phyloP scores from a whole-genome alignment of 371 early-diverging fungal species.

The Saksenaea oblongispora region DNA sequence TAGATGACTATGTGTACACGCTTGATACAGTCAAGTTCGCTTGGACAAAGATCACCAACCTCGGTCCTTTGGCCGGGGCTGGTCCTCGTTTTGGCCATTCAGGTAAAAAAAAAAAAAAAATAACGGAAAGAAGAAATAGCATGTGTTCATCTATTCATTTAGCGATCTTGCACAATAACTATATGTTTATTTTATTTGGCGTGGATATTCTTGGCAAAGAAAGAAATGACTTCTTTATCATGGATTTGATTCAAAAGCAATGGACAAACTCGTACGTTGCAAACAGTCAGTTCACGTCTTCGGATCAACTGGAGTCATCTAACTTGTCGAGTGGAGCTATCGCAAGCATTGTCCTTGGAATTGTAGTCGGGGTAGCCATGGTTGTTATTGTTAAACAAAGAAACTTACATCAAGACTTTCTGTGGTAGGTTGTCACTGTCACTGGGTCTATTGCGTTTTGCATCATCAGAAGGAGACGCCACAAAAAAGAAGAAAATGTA shows the following conservation, averaged over 20 bases:
- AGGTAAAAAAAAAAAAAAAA: slow-evolving; percentile 13
- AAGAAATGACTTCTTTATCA: slow-evolving; percentile 15
- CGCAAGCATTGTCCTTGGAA: no score
- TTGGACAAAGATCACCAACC: slow-evolving; percentile 9
- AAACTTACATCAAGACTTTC: no score
- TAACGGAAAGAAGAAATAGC: neutral
- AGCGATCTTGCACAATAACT: slow-evolving; percentile 14
- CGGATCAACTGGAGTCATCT: no score
- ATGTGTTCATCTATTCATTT: neutral
- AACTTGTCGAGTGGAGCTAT: no score
- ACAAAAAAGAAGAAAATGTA: no score
- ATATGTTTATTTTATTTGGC: slow-evolving; percentile 22
- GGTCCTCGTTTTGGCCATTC: slow-evolving; percentile 26
- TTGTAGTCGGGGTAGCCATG: no score
- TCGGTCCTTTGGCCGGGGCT: slow-evolving; percentile 11
- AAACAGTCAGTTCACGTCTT: neutral
- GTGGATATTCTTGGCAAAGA: slow-evolving; percentile 11
- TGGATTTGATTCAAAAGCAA: slow-evolving; percentile 5
- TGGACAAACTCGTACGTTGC: slow-evolving; percentile 2
- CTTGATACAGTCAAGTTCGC: slow-evolving; percentile 1
- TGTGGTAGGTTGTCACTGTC: no score
- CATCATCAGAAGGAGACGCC: no score
- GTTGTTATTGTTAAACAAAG: no score
- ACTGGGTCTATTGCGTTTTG: no score
- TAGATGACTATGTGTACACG: slow-evolving; percentile 16